Evolutionary conservation across 495 filamentous ascomycete species (phyloP), one percentile per base, ranked within the genome.

Genomic region (Podospora anserina): DNA sequence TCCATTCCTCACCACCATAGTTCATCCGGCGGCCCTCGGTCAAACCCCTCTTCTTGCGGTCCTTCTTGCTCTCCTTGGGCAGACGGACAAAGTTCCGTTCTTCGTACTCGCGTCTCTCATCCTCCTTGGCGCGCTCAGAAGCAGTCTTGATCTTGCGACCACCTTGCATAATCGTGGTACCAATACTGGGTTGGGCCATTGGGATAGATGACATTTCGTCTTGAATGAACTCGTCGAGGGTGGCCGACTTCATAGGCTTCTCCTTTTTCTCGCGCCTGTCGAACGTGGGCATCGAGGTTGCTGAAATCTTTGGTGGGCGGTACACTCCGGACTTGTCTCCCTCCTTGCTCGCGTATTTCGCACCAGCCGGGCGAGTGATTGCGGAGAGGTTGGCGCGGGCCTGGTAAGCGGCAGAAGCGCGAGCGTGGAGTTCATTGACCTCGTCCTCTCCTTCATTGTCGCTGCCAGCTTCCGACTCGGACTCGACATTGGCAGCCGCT

Each of bases 1-100:
- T 84, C 90, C 92, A 94, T 70, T 96, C 92, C 75, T 96, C 93
- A 20, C 93, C 93, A 61, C 91, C 93, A 79, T 89, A 95, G 65
- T 71, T 84, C 85, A 82, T 83, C 68, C 78, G 79, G 18, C 81
- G 75, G 16, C 77, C 76, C 59, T 81, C 82, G 28, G 68, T 73
- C 69, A 82, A 82, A 23, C 78, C 78, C 53, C 81, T 81, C 70
- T 87, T 85, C 15, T 82, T 81, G 49, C 80, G 76, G 23, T 94
- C 90, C 82, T 92, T 92, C 85, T 93, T 94, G 77, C 88, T 90
- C 73, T 89, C 85, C 76, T 88, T 89, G 19, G 92, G 92, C 73
- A 97, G 82, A 64, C 94, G 86, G 23, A 92, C 86, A 74, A 96
- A 93, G 80, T 97, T 94, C 68, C 80, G 83, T 81, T 97, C 93